These are phyloP conservation scores for Myriosclerotinia scirpicola DNA, from an alignment of 2,329 filamentous ascomycete genomes.

Conservation along the genomic window DNA sequence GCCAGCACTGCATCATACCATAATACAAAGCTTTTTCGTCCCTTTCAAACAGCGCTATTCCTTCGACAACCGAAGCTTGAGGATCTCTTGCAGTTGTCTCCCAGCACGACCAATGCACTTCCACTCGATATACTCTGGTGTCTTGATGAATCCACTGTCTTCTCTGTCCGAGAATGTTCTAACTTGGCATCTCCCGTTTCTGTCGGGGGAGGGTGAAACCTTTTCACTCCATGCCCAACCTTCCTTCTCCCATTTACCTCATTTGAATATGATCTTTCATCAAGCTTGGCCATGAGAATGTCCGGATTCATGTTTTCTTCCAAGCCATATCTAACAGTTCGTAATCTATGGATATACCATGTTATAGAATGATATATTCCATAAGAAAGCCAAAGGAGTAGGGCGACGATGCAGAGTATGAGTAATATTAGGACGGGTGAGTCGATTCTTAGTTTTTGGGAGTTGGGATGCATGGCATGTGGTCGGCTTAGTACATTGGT, in stretches of 20 bases:
- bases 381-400: slow-evolving; percentile 9
- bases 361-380: not conserved
- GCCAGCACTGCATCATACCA: not conserved
- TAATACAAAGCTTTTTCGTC: not conserved
- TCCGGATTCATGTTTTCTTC: not conserved
- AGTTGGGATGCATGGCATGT: slow-evolving; percentile 11
- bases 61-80: not conserved
- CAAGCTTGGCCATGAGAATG: slow-evolving; percentile 2
- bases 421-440: slow-evolving; percentile 2
- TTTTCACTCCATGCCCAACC: not conserved
- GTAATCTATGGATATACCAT: slow-evolving; percentile 4
- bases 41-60: not conserved
- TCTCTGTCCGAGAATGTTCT: not conserved
- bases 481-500: slow-evolving; percentile 1
- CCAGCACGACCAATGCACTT: not conserved
- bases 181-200: not conserved
- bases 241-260: not conserved
- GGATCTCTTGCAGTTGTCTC: not conserved
- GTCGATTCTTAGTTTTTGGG: slow-evolving; percentile 14
- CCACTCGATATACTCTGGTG: slow-evolving; percentile 12
- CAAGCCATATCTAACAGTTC: slow-evolving; percentile 3
- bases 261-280: not conserved
- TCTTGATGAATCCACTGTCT: not conserved
- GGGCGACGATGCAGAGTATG: not conserved
- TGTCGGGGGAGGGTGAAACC: not conserved